A percentile compares a stretch with the other conserved stretches of the same genome.
Evolutionary conservation across 148 eudicot genomes (phyloP).

Genomic region (Amaranthus hypochondriacus): DNA sequence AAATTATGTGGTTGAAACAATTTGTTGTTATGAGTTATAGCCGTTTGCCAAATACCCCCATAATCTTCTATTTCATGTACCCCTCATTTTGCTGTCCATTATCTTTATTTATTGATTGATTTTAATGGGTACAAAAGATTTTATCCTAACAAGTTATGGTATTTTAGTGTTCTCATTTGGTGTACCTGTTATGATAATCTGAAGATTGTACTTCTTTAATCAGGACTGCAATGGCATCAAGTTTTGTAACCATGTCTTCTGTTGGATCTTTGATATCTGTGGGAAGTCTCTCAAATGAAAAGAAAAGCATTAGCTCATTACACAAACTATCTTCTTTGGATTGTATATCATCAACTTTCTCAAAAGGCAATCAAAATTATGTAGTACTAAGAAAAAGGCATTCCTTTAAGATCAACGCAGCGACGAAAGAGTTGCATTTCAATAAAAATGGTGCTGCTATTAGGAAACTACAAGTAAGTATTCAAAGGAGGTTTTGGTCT

Average conservation of each 20-base stretch:
- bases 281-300: conserved; percentile 36
- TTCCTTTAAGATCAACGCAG: conserved; percentile 33
- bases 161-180: no score
- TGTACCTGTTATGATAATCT: no score
- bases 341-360: conserved; percentile 33
- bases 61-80: no score
- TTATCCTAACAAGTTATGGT: no score
- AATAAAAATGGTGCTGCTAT: conserved; percentile 52
- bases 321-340: conserved; percentile 33
- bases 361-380: conserved; percentile 23
- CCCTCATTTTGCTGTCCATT: no score
- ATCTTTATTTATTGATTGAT: no score
- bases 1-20: no score
- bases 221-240: no score
- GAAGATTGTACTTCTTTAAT: no score
- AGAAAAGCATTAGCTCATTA: conserved; percentile 26
- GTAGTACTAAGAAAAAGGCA: conserved; percentile 23
- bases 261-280: conserved; percentile 37
- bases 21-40: no score
- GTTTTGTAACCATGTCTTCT: background rate
- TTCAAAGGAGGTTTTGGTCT: background rate
- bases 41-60: no score
- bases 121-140: no score
- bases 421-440: conserved; percentile 40
- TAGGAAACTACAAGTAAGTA: conserved; percentile 44